phyloP scores from a whole-genome alignment of 1,139 yeast species.

The Hanseniaspora sp. region DNA sequence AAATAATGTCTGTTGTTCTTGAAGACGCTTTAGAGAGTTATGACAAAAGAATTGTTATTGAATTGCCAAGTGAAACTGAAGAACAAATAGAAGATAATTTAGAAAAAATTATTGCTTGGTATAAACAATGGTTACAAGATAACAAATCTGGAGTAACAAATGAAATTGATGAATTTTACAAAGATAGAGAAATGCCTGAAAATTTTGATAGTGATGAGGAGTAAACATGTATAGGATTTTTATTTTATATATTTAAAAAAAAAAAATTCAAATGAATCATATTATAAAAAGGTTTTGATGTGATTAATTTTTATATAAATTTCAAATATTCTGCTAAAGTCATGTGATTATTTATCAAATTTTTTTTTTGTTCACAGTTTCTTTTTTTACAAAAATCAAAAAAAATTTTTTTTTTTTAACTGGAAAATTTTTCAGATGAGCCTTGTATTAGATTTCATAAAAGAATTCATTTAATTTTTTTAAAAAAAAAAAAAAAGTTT shows the following conservation, averaged over 20 bases:
- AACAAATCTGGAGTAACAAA: conserved; percentile 36
- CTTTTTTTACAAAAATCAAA: not conserved
- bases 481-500: not conserved
- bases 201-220: conserved; percentile 17
- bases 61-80: conserved; percentile 55
- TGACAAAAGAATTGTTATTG: conserved; percentile 70
- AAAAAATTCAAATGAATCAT: too few species aligned
- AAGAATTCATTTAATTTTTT: not conserved
- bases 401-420: not conserved
- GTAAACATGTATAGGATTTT: not conserved
- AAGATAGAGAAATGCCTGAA: conserved; percentile 16
- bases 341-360: too few species aligned
- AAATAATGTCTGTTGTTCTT: conserved; percentile 84
- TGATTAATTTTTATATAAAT: too few species aligned
- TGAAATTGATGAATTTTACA: conserved; percentile 23
- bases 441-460: not conserved
- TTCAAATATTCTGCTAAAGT: too few species aligned
- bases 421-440: not conserved
- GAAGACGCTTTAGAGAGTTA: conserved; percentile 81
- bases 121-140: conserved; percentile 52
- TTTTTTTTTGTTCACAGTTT: not conserved
- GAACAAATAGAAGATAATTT: conserved; percentile 76
- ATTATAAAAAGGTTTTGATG: too few species aligned
- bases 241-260: too few species aligned
- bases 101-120: conserved; percentile 65